Conservation (phyloP, 805 yeast genomes). For the Ogataea minuta region DNA sequence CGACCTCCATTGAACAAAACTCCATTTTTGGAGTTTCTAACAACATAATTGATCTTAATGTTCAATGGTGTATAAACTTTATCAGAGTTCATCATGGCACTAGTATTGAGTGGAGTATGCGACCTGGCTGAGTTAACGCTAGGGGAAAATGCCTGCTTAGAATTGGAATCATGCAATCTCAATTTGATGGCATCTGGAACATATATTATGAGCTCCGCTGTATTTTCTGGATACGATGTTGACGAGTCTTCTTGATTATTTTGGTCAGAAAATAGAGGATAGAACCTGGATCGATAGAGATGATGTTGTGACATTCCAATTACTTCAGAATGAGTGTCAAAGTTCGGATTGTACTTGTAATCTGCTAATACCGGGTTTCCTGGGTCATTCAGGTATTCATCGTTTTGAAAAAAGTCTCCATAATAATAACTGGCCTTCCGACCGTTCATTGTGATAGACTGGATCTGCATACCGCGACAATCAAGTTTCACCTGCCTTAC, state of each 20-base stretch:
- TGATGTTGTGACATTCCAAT: constrained; percentile 57
- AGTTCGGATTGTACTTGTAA: constrained; percentile 28
- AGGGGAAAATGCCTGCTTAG: constrained; percentile 34
- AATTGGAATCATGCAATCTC: constrained; percentile 51
- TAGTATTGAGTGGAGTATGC: constrained; percentile 36
- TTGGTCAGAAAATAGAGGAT: constrained; percentile 50
- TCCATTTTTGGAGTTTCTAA: constrained; percentile 70
- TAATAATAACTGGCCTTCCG: constrained; percentile 54
- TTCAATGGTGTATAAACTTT: constrained; percentile 70
- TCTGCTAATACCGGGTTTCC: constrained; percentile 33
- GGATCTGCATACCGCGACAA: constrained; percentile 70
- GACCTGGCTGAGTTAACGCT: constrained; percentile 34
- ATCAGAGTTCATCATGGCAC: constrained; percentile 35
- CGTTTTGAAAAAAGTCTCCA: constrained; percentile 46
- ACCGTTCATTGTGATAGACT: constrained; percentile 63
- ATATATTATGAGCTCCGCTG: constrained; percentile 62
- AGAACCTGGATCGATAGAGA: constrained; percentile 50
- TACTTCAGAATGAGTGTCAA: constrained; percentile 43
- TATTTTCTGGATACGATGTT: constrained; percentile 34
- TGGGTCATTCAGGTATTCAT: constrained; percentile 34
- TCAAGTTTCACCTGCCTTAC: constrained; percentile 68
- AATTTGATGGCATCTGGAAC: constrained; percentile 68
- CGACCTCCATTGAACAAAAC: constrained; percentile 67
- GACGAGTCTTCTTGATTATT: constrained; percentile 32
- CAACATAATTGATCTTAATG: constrained; percentile 62